A percentile compares a stretch with the other conserved stretches of the same genome.
Evolutionary conservation across 1,284 basidiomycete genomes (phyloP).

Genomic region (Afroboletus lepidellus): DNA sequence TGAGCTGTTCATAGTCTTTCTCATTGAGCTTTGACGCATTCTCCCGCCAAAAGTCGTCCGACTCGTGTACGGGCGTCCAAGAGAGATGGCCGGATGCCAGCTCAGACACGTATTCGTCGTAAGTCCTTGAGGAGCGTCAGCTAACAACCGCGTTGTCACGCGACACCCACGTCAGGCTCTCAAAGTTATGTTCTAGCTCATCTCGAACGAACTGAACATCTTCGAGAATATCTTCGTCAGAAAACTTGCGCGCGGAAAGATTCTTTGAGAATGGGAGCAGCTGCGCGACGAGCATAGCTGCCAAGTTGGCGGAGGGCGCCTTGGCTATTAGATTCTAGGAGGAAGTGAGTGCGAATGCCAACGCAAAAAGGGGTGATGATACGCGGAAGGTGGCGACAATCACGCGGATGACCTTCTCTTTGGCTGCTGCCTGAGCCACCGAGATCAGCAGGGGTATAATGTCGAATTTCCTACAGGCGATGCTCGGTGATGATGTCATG

Average conservation of each 20-base stretch:
- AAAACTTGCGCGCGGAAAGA: slow-evolving; percentile 84
- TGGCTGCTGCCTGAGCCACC: slow-evolving; percentile 87
- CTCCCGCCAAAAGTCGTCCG: slow-evolving; percentile 97
- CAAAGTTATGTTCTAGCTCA: slow-evolving; percentile 79
- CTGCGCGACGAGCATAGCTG: slow-evolving; percentile 89
- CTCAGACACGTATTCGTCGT: slow-evolving; percentile 94
- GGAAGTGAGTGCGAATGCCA: not conserved
- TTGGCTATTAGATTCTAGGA: slow-evolving; percentile 82
- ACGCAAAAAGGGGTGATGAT: slow-evolving; percentile 8
- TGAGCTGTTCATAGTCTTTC: slow-evolving; percentile 76
- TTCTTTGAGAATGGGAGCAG: slow-evolving; percentile 86
- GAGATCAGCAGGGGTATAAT: slow-evolving; percentile 86
- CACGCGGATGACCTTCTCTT: slow-evolving; percentile 98
- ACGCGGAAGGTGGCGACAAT: slow-evolving; percentile 90
- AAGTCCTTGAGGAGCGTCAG: slow-evolving; percentile 59
- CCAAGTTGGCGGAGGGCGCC: slow-evolving; percentile 80
- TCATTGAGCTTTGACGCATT: slow-evolving; percentile 87
- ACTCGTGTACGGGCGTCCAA: slow-evolving; percentile 95
- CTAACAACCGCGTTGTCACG: not conserved
- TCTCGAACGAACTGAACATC: slow-evolving; percentile 86
- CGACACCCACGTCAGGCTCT: slow-evolving; percentile 78
- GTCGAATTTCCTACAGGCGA: slow-evolving; percentile 70
- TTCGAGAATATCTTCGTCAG: slow-evolving; percentile 92
- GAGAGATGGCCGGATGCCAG: slow-evolving; percentile 87
- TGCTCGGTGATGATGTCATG: not conserved